These are phyloP conservation scores for Colletotrichum tropicale DNA, from an alignment of 2,329 filamentous ascomycete genomes.

Conservation along the genomic window DNA sequence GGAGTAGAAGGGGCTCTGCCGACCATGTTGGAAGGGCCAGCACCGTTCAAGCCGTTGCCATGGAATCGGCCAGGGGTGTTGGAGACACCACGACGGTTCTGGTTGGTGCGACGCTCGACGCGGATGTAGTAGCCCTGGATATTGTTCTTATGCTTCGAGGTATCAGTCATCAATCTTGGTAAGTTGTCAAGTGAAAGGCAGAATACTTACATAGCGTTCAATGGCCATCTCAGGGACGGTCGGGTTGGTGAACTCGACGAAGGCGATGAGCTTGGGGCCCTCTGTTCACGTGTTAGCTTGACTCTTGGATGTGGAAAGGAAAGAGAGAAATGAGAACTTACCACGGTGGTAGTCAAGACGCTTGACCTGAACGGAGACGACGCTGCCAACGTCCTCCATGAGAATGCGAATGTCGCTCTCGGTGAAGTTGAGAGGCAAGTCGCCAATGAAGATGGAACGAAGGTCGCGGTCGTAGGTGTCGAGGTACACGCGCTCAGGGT, in stretches of 20 bases:
- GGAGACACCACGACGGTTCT: background rate
- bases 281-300: background rate
- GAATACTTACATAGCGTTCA: slow-evolving; percentile 31
- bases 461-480: slow-evolving; percentile 46
- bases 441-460: slow-evolving; percentile 53
- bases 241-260: slow-evolving; percentile 43
- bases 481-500: slow-evolving; percentile 26
- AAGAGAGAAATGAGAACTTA: background rate
- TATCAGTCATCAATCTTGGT: background rate
- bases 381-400: slow-evolving; percentile 40
- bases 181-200: background rate
- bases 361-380: slow-evolving; percentile 36
- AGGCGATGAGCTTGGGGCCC: slow-evolving; percentile 31
- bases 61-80: background rate
- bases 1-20: slow-evolving; percentile 9
- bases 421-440: slow-evolving; percentile 41
- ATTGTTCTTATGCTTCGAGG: slow-evolving; percentile 33
- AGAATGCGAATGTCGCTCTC: slow-evolving; percentile 40
- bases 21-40: background rate
- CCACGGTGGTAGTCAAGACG: slow-evolving; percentile 7
- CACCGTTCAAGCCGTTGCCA: background rate
- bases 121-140: slow-evolving; percentile 37
- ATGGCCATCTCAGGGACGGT: slow-evolving; percentile 42
- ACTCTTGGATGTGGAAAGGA: background rate
- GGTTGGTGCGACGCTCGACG: slow-evolving; percentile 34